A percentile compares a stretch with the other conserved stretches of the same genome.
Conservation (phyloP, 345 rosid species). For the Pseudoturritis turrita region DNA sequence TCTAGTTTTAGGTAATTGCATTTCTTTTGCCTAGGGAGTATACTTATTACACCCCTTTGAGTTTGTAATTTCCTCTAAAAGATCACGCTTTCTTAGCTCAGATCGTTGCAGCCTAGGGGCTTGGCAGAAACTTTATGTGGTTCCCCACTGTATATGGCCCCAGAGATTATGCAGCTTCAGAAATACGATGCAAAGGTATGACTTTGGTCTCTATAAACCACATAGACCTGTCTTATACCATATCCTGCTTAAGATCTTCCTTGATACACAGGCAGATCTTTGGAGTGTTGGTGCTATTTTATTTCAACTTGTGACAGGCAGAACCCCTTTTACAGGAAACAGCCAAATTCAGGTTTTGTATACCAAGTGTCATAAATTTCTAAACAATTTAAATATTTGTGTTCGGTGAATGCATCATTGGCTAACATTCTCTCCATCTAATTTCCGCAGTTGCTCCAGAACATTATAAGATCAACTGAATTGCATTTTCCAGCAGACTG, state of each 20-base stretch:
- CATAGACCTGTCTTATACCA: constrained; percentile 7
- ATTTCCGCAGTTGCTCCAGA: constrained; percentile 77
- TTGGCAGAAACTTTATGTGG: constrained; percentile 99
- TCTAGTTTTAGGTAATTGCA: constrained; percentile 1
- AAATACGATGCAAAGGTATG: constrained; percentile 98
- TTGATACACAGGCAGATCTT: constrained; percentile 94
- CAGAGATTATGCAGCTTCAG: constrained; percentile 99
- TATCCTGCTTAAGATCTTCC: constrained; percentile 39
- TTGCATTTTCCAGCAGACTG: constrained; percentile 67
- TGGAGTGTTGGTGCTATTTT: constrained; percentile 99
- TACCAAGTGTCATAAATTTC: background rate
- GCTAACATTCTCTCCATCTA: constrained; percentile 14
- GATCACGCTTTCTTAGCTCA: constrained; percentile 36
- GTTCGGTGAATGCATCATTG: background rate
- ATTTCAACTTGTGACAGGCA: constrained; percentile 92
- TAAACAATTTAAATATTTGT: background rate
- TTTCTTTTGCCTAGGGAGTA: constrained; percentile 4
- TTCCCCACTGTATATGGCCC: constrained; percentile 99
- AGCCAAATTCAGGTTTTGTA: constrained; percentile 77
- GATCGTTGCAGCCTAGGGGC: constrained; percentile 90
- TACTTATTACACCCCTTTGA: background rate
- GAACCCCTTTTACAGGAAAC: constrained; percentile 93
- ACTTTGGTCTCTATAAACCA: constrained; percentile 9
- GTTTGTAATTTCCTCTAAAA: constrained; percentile 8
- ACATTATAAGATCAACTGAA: constrained; percentile 77